A percentile compares a stretch with the other conserved stretches of the same genome.
Conservation (phyloP, 1,284 basidiomycete species). For the Fistulina hepatica region DNA sequence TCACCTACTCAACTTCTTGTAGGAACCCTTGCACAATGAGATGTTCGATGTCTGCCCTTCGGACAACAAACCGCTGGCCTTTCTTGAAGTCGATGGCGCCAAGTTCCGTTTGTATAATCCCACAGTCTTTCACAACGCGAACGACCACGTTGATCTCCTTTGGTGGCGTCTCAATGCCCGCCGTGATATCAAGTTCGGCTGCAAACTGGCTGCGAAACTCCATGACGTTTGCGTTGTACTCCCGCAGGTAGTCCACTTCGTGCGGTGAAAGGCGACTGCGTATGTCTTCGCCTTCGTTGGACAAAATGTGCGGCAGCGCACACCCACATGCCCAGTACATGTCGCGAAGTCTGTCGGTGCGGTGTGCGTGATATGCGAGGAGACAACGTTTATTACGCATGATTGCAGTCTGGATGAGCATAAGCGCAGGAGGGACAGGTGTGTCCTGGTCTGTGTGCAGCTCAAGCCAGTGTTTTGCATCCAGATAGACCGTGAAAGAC, state of each 20-base stretch:
- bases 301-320: slow-evolving; percentile 78
- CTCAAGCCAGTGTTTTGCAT: too few relatives aligned
- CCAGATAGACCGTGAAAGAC: too few relatives aligned
- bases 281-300: slow-evolving; percentile 49
- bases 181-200: slow-evolving; percentile 78
- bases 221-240: slow-evolving; percentile 74
- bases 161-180: slow-evolving; percentile 66
- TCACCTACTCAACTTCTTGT: slow-evolving; percentile 63
- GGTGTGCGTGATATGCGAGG: slow-evolving; percentile 82
- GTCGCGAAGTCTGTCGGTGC: slow-evolving; percentile 72
- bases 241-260: slow-evolving; percentile 83
- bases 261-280: slow-evolving; percentile 76
- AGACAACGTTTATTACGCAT: slow-evolving; percentile 89
- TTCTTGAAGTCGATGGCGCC: slow-evolving; percentile 82
- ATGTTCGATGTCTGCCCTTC: slow-evolving; percentile 81
- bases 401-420: slow-evolving; percentile 82
- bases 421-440: slow-evolving; percentile 52
- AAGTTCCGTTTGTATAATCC: slow-evolving; percentile 80
- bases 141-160: slow-evolving; percentile 76
- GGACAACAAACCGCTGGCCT: slow-evolving; percentile 81
- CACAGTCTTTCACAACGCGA: slow-evolving; percentile 74
- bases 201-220: slow-evolving; percentile 80
- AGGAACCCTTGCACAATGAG: slow-evolving; percentile 87
- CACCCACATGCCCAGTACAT: slow-evolving; percentile 92
- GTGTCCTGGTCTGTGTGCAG: slow-evolving; percentile 23